Evolutionary conservation across 2,329 filamentous ascomycete species (phyloP).

Genomic region (Nectriaceae sp.): DNA sequence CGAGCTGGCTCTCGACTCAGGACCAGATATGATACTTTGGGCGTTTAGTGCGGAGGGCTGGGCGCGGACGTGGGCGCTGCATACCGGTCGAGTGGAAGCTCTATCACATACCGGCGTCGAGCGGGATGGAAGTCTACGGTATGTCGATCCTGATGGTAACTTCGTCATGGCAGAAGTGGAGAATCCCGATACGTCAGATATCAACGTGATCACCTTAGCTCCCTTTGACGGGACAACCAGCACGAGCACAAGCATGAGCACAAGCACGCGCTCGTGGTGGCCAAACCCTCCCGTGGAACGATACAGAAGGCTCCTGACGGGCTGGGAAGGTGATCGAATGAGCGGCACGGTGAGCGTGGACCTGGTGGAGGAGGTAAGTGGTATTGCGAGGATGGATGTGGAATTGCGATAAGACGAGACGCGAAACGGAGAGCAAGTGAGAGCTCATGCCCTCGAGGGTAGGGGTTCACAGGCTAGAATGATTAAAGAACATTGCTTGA

Average conservation of each 20-base stretch:
- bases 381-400: slow-evolving; percentile 40
- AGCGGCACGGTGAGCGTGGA: slow-evolving; percentile 29
- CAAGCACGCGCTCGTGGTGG: slow-evolving; percentile 3
- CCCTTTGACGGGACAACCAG: slow-evolving; percentile 13
- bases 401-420: slow-evolving; percentile 31
- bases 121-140: slow-evolving; percentile 34
- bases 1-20: slow-evolving; percentile 35
- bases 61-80: slow-evolving; percentile 35
- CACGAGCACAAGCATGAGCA: too few relatives aligned
- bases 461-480: slow-evolving; percentile 8
- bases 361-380: slow-evolving; percentile 37
- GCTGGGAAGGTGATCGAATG: slow-evolving; percentile 16
- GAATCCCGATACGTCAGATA: slow-evolving; percentile 3
- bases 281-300: slow-evolving; percentile 10
- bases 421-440: slow-evolving; percentile 1
- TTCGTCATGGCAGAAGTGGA: slow-evolving; percentile 27
- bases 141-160: slow-evolving; percentile 34
- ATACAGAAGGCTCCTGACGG: slow-evolving; percentile 16
- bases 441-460: not conserved
- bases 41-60: slow-evolving; percentile 36
- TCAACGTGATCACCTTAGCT: slow-evolving; percentile 9
- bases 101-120: slow-evolving; percentile 23
- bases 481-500: slow-evolving; percentile 16
- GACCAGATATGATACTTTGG: slow-evolving; percentile 38
- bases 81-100: slow-evolving; percentile 21